Base-by-base conservation (phyloP, 805 yeast species). In the Tetrapisispora nanseiensis region DNA sequence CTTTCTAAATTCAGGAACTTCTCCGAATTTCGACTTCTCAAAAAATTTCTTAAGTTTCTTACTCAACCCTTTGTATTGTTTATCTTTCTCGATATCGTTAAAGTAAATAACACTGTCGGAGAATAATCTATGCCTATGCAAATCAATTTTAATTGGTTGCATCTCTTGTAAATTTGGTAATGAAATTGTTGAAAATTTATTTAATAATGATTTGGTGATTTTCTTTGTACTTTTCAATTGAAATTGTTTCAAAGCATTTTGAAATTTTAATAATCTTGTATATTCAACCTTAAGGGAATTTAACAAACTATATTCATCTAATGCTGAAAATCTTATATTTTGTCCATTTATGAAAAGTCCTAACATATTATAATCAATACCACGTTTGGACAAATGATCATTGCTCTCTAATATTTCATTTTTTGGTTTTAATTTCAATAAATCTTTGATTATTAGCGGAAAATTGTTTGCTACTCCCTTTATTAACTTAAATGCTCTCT, bases 31-130 rank as follows among this genome's bases (percentile, higher is more conserved):
- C 7, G 65, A 56, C 24, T 62, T 58, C n/a, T 64, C 60, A 31
- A 74, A 51, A 53, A 82, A 82, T 0, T 64, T 68, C 8, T 65
- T 59, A 11, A 73, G 57, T 33, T 80, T 68, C 20, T 63, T 55
- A 1, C 75, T 55, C 52, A 71, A 72, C 8, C 63, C 57, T 1
- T 59, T 52, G 54, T 84, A 87, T 26, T 65, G 69, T 1, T 57
- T 51, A 54, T 86, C 95, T 0, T 47, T 55, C 49, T 79, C 94
- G 6, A 90, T 65, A 57, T 92, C 83, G 55, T 90, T 92, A 53
- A 90, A 70, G 66, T 78, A 87, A 1, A 82, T 68, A 7, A 87
- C 72, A 0, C 68, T 66, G 2, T 62, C 60, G 1, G 63, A 54
- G 54, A 61, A 51, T 6, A 57, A 54, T 13, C 51, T 51, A 28